A percentile compares a stretch with the other conserved stretches of the same genome.
These are phyloP conservation scores for Cyberlindnera maritima DNA, from an alignment of 805 yeast genomes.

Conservation along the genomic window DNA sequence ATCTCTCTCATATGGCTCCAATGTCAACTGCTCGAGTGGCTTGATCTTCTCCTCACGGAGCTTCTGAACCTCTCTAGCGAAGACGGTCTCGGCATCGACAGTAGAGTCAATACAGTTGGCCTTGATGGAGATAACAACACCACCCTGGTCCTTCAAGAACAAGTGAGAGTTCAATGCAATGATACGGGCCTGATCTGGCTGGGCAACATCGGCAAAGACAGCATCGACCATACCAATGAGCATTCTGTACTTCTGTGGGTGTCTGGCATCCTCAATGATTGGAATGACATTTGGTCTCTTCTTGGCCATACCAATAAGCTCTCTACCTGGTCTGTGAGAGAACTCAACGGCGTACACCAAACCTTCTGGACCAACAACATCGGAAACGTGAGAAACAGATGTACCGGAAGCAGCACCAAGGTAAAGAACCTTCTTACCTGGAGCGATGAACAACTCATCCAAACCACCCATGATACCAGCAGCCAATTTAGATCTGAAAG, in stretches of 20 bases:
- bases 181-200: slow-evolving; percentile 99
- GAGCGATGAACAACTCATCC: slow-evolving; percentile 94
- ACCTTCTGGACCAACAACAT: slow-evolving; percentile 99
- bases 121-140: slow-evolving; percentile 97
- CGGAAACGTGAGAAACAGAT: slow-evolving; percentile 97
- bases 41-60: slow-evolving; percentile 98
- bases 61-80: slow-evolving; percentile 98
- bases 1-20: slow-evolving; percentile 99
- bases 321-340: slow-evolving; percentile 99
- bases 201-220: slow-evolving; percentile 99
- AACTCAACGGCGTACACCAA: slow-evolving; percentile 98
- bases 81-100: slow-evolving; percentile 98
- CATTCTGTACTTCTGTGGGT: slow-evolving; percentile 99
- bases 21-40: slow-evolving; percentile 96
- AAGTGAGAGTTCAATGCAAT: slow-evolving; percentile 97
- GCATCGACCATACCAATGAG: slow-evolving; percentile 97
- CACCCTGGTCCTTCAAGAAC: slow-evolving; percentile 98
- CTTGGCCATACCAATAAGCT: slow-evolving; percentile 98
- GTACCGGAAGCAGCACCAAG: slow-evolving; percentile 99
- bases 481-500: slow-evolving; percentile 98
- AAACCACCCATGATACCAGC: slow-evolving; percentile 99
- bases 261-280: slow-evolving; percentile 99
- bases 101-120: slow-evolving; percentile 99
- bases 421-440: slow-evolving; percentile 96
- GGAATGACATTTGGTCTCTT: slow-evolving; percentile 99